These are phyloP conservation scores for Phytophthora constricta DNA, from an alignment of 352 stramenopile species.

Conservation along the genomic window DNA sequence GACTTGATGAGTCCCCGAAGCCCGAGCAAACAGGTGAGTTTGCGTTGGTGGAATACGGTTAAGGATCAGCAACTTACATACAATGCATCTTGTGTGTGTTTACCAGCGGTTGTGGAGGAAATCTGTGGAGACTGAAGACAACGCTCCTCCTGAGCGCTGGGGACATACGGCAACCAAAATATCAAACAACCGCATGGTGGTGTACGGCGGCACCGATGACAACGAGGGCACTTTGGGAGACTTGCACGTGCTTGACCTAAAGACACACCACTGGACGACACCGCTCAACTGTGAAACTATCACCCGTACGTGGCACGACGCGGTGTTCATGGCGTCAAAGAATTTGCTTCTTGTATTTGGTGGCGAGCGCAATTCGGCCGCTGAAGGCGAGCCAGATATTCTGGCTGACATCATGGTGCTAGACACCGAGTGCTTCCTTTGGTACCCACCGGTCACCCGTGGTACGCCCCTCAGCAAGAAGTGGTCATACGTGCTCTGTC, in stretches of 20 bases:
- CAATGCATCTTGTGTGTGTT: slow-evolving; percentile 1
- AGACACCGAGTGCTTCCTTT: slow-evolving; percentile 94
- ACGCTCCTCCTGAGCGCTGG: slow-evolving; percentile 74
- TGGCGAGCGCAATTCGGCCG: slow-evolving; percentile 77
- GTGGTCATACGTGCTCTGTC: slow-evolving; percentile 78
- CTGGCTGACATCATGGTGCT: slow-evolving; percentile 91
- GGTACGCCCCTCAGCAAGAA: slow-evolving; percentile 67
- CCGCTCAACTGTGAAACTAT: slow-evolving; percentile 92
- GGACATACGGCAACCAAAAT: slow-evolving; percentile 92
- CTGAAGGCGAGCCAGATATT: slow-evolving; percentile 69
- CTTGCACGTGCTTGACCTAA: slow-evolving; percentile 87
- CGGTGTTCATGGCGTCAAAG: slow-evolving; percentile 89
- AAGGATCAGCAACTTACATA: not conserved
- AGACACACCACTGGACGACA: slow-evolving; percentile 72
- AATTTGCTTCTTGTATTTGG: slow-evolving; percentile 94
- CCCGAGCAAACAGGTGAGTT: slow-evolving; percentile 34
- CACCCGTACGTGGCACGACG: slow-evolving; percentile 90
- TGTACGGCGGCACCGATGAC: slow-evolving; percentile 93
- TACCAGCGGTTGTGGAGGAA: slow-evolving; percentile 37
- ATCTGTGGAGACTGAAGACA: slow-evolving; percentile 45
- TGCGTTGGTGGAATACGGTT: not conserved
- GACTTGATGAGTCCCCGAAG: slow-evolving; percentile 14
- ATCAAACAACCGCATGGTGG: slow-evolving; percentile 82
- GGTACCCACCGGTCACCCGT: slow-evolving; percentile 91
- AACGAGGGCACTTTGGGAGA: slow-evolving; percentile 85